Evolutionary conservation across 139 green algal genomes (phyloP).

Genomic region (Closterium sp.): DNA sequence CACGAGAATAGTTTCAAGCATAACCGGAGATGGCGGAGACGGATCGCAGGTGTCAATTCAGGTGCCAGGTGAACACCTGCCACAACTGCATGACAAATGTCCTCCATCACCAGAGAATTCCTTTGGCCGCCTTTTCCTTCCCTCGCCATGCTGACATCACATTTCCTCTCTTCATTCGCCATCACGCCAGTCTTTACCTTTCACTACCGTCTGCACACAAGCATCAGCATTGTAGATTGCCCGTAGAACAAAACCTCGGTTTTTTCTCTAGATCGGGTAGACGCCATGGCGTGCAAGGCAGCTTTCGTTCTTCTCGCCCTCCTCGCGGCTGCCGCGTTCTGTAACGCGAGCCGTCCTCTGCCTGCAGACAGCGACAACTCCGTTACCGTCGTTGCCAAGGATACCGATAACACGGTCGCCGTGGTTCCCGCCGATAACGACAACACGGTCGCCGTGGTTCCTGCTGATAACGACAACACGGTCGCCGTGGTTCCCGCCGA

Average conservation of each 20-base stretch:
- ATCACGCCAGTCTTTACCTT: too few relatives aligned
- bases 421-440: not conserved
- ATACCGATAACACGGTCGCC: not conserved
- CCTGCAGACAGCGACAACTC: not conserved
- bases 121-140: not conserved
- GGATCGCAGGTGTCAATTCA: not conserved
- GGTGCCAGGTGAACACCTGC: not conserved
- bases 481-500: not conserved
- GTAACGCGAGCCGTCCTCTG: not conserved
- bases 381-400: not conserved
- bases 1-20: not conserved
- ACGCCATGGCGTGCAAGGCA: not conserved
- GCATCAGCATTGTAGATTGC: too few relatives aligned
- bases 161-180: not conserved
- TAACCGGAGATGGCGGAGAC: not conserved
- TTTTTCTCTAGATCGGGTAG: not conserved
- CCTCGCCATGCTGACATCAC: not conserved
- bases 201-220: too few relatives aligned
- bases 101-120: not conserved
- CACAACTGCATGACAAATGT: not conserved
- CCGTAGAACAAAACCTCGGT: too few relatives aligned
- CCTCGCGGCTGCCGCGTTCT: not conserved
- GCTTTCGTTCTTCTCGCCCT: not conserved
- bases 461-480: not conserved
- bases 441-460: not conserved